Evolutionary conservation across 768 basidiomycete genomes (phyloP).

Genomic region (Russula earlei): DNA sequence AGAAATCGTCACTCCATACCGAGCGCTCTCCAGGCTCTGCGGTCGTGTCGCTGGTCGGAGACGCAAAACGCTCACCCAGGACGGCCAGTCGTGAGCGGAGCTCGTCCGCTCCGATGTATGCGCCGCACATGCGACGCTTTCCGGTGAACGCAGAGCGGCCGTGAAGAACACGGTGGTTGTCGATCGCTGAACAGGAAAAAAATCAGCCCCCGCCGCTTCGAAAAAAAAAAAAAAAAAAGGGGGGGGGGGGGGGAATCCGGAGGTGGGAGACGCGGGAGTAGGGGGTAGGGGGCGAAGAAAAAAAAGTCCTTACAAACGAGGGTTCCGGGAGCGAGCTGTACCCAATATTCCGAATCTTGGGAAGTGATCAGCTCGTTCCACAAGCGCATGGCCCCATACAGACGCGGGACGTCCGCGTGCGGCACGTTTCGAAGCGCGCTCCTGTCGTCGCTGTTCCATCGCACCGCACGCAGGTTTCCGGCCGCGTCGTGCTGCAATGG

Average conservation of each 20-base stretch:
- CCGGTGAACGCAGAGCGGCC: slow-evolving; percentile 90
- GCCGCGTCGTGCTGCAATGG: slow-evolving; percentile 57
- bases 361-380: slow-evolving; percentile 75
- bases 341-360: slow-evolving; percentile 85
- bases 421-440: slow-evolving; percentile 63
- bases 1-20: slow-evolving; percentile 22
- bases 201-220: background rate
- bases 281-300: background rate
- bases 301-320: slow-evolving; percentile 52
- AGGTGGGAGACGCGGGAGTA: background rate
- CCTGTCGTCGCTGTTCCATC: slow-evolving; percentile 95
- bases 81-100: slow-evolving; percentile 72
- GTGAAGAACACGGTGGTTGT: slow-evolving; percentile 91
- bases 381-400: slow-evolving; percentile 70
- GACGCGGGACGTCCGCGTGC: slow-evolving; percentile 42
- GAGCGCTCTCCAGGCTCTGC: slow-evolving; percentile 3
- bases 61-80: slow-evolving; percentile 48
- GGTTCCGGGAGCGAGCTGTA: slow-evolving; percentile 80
- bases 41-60: slow-evolving; percentile 13
- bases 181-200: slow-evolving; percentile 50
- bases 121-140: slow-evolving; percentile 87
- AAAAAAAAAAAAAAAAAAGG: background rate
- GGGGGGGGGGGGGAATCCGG: background rate
- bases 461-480: slow-evolving; percentile 60
- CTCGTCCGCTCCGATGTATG: slow-evolving; percentile 89